phyloP scores from a whole-genome alignment of 2,329 filamentous ascomycete species.

The Botrytis aclada region DNA sequence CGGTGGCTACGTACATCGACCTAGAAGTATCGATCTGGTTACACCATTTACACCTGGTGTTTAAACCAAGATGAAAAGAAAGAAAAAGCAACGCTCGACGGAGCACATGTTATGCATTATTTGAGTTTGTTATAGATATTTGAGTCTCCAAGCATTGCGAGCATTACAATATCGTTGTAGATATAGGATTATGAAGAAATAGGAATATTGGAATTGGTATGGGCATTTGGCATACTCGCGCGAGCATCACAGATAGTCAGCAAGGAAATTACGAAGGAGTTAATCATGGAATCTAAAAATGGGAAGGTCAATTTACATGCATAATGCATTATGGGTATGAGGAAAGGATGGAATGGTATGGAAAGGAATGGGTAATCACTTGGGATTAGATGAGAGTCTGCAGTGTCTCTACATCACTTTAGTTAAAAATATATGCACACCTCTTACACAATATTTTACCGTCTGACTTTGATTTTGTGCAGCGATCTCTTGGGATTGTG shows the following conservation, averaged over 20 bases:
- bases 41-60: conserved; percentile 44
- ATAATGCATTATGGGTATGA: not conserved
- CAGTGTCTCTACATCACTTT: not conserved
- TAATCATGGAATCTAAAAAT: not conserved
- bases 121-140: not conserved
- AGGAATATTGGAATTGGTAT: not conserved
- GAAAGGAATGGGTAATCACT: not conserved
- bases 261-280: not conserved
- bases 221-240: not conserved
- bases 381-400: not conserved
- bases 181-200: not conserved
- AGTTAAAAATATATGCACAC: not conserved
- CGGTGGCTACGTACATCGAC: conserved; percentile 50
- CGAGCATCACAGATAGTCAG: not conserved
- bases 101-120: not conserved
- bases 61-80: not conserved
- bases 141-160: not conserved
- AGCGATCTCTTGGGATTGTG: not conserved
- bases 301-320: not conserved
- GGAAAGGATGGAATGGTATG: not conserved
- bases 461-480: not conserved
- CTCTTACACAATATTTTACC: too few species aligned
- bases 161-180: not conserved
- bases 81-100: not conserved
- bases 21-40: conserved; percentile 62